phyloP scores from a whole-genome alignment of 2,329 filamentous ascomycete genomes.

The Neofusicoccum sp. region DNA sequence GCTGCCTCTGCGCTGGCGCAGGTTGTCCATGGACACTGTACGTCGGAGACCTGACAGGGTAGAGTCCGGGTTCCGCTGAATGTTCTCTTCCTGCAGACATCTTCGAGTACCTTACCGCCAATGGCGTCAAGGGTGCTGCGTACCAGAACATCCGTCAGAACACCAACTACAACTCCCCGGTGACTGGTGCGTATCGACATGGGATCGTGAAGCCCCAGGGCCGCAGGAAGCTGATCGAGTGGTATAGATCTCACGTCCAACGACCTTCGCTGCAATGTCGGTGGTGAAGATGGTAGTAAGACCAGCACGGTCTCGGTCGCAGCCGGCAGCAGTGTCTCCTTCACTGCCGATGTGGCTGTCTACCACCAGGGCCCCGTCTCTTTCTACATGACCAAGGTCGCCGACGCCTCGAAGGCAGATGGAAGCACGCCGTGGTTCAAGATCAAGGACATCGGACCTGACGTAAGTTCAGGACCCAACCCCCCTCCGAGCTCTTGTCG shows the following conservation, averaged over 20 bases:
- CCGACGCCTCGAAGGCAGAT: slow-evolving; percentile 35
- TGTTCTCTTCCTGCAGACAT: slow-evolving; percentile 33
- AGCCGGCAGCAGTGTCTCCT: slow-evolving; percentile 38
- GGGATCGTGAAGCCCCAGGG: not conserved
- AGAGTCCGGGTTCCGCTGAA: not conserved
- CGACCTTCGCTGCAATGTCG: slow-evolving; percentile 42
- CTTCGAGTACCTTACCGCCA: slow-evolving; percentile 41
- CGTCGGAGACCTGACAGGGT: slow-evolving; percentile 10
- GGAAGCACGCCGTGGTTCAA: slow-evolving; percentile 43
- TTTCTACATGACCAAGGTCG: slow-evolving; percentile 43
- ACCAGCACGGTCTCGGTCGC: slow-evolving; percentile 39
- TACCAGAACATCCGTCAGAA: slow-evolving; percentile 42
- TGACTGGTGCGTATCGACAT: slow-evolving; percentile 28
- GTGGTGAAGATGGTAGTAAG: slow-evolving; percentile 31
- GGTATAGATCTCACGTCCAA: slow-evolving; percentile 28
- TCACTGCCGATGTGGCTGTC: slow-evolving; percentile 40
- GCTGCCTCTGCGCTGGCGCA: slow-evolving; percentile 35
- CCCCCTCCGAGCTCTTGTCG: too few species aligned
- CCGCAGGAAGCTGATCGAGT: not conserved
- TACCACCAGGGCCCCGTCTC: slow-evolving; percentile 43
- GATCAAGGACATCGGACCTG: slow-evolving; percentile 44
- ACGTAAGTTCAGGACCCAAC: not conserved
- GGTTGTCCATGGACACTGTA: slow-evolving; percentile 41
- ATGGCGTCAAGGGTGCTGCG: slow-evolving; percentile 36
- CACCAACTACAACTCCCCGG: slow-evolving; percentile 42